Base-by-base conservation (phyloP, 139 green algal species). In the Closterium sp. region DNA sequence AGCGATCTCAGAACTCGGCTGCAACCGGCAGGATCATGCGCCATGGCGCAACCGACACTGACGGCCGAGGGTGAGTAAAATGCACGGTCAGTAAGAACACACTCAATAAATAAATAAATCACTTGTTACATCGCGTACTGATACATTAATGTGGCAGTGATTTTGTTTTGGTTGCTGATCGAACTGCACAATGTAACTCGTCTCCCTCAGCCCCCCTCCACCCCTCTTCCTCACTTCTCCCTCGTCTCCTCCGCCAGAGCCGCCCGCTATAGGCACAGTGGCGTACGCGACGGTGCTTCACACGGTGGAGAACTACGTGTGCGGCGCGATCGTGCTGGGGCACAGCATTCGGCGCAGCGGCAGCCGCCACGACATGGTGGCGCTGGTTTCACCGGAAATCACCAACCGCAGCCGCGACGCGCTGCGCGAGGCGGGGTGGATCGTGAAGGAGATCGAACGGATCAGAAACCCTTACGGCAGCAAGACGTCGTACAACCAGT, bases 301-400 rank as follows among this genome's bases (percentile, higher is more conserved):
- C 28, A 62, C 87, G 2, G 87, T 73, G 7, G 32, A 62, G 87
- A 90, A 45, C 9, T 90, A 90, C 87, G 31, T 90, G 87, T 90
- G 87, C 22, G 87, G 87, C 32, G 87, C 87, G 31, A 90, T 90
- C 28, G 32, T 90, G 87, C 87, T 90, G 24, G 87, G 27, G 10
- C 87, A 42, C 31, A 90, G 87, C 87, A 90, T 90, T 42, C 31
- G 87, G 32, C 28, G 24, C 31, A 73, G 28, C 30, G 87, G 87
- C 31, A 62, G 28, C 87, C 24, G 10, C 31, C 31, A 45, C 87
- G 87, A 90, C 32, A 45, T 90, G 31, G 87, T 90, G 28, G 31
- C 45, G 28, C 87, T 90, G 27, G 32, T 90, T 7, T 29, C 24
- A 7, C 28, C 0, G 31, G 32, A 62, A 21, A 73, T 90, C 87